Evolutionary conservation across 2,329 filamentous ascomycete species (phyloP).

Genomic region (Chaetothyriales sp.): DNA sequence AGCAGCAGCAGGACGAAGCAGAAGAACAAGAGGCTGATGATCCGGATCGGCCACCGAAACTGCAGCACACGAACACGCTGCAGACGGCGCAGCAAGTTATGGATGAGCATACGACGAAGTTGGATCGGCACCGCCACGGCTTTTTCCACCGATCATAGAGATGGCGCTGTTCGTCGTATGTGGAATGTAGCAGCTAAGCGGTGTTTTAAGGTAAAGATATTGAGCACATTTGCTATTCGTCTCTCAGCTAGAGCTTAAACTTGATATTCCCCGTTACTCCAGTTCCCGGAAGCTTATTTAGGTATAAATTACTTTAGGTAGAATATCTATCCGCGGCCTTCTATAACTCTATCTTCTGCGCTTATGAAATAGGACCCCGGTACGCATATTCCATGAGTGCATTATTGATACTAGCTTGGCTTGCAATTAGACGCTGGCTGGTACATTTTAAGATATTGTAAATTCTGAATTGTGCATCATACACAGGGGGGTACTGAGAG

Average conservation of each 20-base stretch:
- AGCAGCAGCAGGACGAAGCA: slow-evolving; percentile 1
- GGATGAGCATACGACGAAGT: slow-evolving; percentile 6
- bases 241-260: not conserved
- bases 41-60: not conserved
- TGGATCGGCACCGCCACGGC: slow-evolving; percentile 1
- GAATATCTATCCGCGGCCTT: too few relatives aligned
- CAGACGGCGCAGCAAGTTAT: slow-evolving; percentile 5
- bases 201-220: not conserved
- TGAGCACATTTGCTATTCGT: not conserved
- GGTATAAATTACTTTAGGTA: too few relatives aligned
- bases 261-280: not conserved
- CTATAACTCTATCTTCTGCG: too few relatives aligned
- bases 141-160: not conserved
- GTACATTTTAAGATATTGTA: too few relatives aligned
- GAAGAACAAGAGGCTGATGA: not conserved
- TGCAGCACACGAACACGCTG: slow-evolving; percentile 3
- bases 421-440: too few relatives aligned
- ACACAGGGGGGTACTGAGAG: too few relatives aligned
- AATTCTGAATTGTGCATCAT: too few relatives aligned
- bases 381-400: too few relatives aligned
- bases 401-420: too few relatives aligned
- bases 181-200: not conserved
- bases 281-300: not conserved
- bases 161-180: not conserved
- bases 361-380: too few relatives aligned